Conservation (phyloP, 1,284 basidiomycete genomes). For the Ganoderma lucidum region DNA sequence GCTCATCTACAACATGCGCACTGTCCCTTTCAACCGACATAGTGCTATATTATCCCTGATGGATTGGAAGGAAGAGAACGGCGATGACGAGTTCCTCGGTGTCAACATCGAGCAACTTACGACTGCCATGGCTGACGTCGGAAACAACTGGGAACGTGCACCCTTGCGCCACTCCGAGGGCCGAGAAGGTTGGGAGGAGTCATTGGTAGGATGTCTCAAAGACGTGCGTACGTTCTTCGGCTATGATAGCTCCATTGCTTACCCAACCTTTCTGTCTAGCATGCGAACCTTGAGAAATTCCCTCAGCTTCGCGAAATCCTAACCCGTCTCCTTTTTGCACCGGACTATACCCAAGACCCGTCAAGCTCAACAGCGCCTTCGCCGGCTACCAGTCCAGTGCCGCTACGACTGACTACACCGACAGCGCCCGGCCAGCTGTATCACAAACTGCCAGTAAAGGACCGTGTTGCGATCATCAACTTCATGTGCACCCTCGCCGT, state of each 20-base stretch:
- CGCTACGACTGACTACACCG: constrained; percentile 43
- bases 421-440: constrained; percentile 77
- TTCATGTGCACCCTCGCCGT: constrained; percentile 93
- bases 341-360: constrained; percentile 50
- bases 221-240: constrained; percentile 66
- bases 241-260: constrained; percentile 19
- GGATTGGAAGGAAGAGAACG: constrained; percentile 53
- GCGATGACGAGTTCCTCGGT: constrained; percentile 52
- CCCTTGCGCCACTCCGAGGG: constrained; percentile 71
- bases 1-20: constrained; percentile 89
- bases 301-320: constrained; percentile 80
- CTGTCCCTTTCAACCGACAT: constrained; percentile 75
- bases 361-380: constrained; percentile 46
- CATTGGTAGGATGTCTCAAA: constrained; percentile 88
- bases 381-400: constrained; percentile 53
- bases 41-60: constrained; percentile 74
- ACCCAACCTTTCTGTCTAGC: constrained; percentile 51
- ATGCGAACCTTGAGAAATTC: constrained; percentile 79
- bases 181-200: constrained; percentile 85
- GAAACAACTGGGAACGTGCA: constrained; percentile 84
- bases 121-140: constrained; percentile 72
- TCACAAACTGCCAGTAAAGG: constrained; percentile 72
- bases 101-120: constrained; percentile 67
- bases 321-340: constrained; percentile 77
- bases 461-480: constrained; percentile 86